These are phyloP conservation scores for Polytolypa hystricis DNA, from an alignment of 2,329 filamentous ascomycete species.

Conservation along the genomic window DNA sequence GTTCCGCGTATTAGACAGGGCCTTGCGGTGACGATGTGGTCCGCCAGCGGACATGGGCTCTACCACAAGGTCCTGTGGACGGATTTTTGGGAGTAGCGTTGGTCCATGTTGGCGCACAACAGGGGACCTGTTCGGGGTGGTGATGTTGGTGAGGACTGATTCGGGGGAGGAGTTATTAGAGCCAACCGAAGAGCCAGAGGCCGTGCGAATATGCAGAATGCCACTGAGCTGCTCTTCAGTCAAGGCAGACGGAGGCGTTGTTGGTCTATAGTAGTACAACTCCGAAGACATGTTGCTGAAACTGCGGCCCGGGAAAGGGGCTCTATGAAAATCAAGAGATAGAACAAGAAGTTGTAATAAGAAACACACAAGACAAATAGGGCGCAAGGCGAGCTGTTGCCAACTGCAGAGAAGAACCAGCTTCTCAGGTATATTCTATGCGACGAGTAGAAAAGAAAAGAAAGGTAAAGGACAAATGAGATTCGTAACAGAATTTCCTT, in stretches of 20 bases:
- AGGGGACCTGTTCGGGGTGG: conserved; percentile 60
- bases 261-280: conserved; percentile 33
- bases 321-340: conserved; percentile 2
- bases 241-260: conserved; percentile 30
- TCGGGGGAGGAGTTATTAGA: conserved; percentile 59
- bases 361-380: not conserved
- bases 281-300: conserved; percentile 30
- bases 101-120: conserved; percentile 65
- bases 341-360: not conserved
- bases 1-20: conserved; percentile 43
- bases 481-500: conserved; percentile 10
- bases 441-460: not conserved
- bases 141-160: conserved; percentile 56
- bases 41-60: conserved; percentile 42
- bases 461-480: conserved; percentile 8
- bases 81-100: conserved; percentile 72
- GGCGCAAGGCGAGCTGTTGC: not conserved
- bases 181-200: conserved; percentile 55
- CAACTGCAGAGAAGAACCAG: not conserved
- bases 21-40: conserved; percentile 47
- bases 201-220: conserved; percentile 46
- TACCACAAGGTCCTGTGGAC: conserved; percentile 69
- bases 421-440: conserved; percentile 1
- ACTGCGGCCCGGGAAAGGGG: no score
- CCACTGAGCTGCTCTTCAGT: conserved; percentile 23